These are phyloP conservation scores for Aspergillus hortae DNA, from an alignment of 2,329 filamentous ascomycete genomes.

Conservation along the genomic window DNA sequence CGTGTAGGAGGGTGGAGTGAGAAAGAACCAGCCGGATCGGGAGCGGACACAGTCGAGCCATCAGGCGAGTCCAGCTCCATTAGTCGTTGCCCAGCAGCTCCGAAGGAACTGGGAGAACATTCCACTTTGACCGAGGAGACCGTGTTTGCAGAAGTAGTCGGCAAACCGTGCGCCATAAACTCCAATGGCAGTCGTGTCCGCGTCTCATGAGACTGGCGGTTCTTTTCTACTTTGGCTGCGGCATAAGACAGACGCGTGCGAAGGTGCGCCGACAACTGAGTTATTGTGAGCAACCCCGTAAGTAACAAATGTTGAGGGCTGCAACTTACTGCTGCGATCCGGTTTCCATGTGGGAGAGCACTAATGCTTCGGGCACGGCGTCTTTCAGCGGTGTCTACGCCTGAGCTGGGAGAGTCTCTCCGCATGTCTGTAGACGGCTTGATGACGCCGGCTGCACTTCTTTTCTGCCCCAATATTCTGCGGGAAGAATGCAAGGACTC, in stretches of 20 bases:
- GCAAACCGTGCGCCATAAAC: slow-evolving; percentile 65
- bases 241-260: slow-evolving; percentile 85
- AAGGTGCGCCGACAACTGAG: slow-evolving; percentile 71
- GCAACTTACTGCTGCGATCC: slow-evolving; percentile 69
- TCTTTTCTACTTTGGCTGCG: slow-evolving; percentile 88
- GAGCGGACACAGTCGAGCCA: slow-evolving; percentile 20
- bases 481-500: slow-evolving; percentile 12
- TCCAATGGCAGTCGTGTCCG: slow-evolving; percentile 75
- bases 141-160: slow-evolving; percentile 53
- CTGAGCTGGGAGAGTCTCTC: slow-evolving; percentile 25
- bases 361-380: slow-evolving; percentile 71
- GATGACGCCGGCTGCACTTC: slow-evolving; percentile 71
- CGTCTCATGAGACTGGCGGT: slow-evolving; percentile 71
- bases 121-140: slow-evolving; percentile 52
- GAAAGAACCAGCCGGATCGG: slow-evolving; percentile 14
- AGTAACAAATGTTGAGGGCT: background rate
- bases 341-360: slow-evolving; percentile 62
- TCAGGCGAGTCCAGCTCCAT: slow-evolving; percentile 22
- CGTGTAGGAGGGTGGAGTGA: slow-evolving; percentile 8
- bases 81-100: slow-evolving; percentile 6
- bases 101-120: slow-evolving; percentile 14
- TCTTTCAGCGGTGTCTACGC: slow-evolving; percentile 25
- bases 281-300: slow-evolving; percentile 19
- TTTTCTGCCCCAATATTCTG: slow-evolving; percentile 55
- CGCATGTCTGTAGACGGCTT: slow-evolving; percentile 46